Evolutionary conservation across 805 yeast species (phyloP).

Genomic region (Hanseniaspora occidentalis): DNA sequence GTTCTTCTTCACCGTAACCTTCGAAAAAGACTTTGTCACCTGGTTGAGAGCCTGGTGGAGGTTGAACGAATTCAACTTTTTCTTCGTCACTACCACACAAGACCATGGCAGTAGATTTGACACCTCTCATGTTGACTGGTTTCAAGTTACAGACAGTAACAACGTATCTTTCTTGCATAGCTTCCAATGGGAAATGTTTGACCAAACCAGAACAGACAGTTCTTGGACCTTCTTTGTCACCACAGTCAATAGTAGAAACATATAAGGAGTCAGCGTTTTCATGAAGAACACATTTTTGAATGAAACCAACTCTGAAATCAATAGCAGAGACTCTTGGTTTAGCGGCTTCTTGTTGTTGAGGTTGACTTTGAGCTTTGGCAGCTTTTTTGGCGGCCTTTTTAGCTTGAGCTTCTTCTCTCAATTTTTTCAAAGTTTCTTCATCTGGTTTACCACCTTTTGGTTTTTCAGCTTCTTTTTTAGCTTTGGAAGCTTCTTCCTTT

Average conservation of each 20-base stretch:
- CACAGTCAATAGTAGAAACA: slow-evolving; percentile 92
- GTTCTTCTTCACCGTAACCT: slow-evolving; percentile 68
- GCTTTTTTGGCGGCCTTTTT: slow-evolving; percentile 48
- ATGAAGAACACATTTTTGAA: slow-evolving; percentile 91
- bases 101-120: slow-evolving; percentile 93
- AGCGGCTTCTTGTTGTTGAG: slow-evolving; percentile 29
- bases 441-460: slow-evolving; percentile 35
- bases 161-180: slow-evolving; percentile 88
- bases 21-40: slow-evolving; percentile 97
- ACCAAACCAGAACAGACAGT: slow-evolving; percentile 97
- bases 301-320: slow-evolving; percentile 92
- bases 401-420: slow-evolving; percentile 45
- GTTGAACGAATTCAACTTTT: slow-evolving; percentile 82
- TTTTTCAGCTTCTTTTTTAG: slow-evolving; percentile 25
- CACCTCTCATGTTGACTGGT: slow-evolving; percentile 97
- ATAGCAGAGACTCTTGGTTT: slow-evolving; percentile 75
- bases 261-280: slow-evolving; percentile 96
- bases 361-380: slow-evolving; percentile 38
- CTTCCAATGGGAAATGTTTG: slow-evolving; percentile 78
- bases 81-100: slow-evolving; percentile 75
- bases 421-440: slow-evolving; percentile 33
- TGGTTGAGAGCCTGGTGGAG: slow-evolving; percentile 84
- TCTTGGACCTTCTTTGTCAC: slow-evolving; percentile 95
- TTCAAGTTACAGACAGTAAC: slow-evolving; percentile 90
- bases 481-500: slow-evolving; percentile 12